Conservation (phyloP, 2,329 filamentous ascomycete genomes). For the Periconia digitata region DNA sequence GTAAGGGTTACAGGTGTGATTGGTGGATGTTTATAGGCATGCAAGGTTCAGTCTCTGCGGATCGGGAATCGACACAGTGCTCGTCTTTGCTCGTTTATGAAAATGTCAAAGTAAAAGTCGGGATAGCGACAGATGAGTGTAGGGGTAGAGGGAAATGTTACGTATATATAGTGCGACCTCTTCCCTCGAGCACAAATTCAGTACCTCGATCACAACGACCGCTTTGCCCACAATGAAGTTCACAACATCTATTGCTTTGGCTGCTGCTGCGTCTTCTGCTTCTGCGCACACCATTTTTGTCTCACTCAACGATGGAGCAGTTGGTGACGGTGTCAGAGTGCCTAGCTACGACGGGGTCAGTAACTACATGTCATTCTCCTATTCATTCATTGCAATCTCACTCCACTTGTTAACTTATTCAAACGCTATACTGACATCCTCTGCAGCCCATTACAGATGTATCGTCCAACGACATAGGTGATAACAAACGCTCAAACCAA, state of each 20-base stretch:
- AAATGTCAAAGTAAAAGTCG: too few relatives aligned
- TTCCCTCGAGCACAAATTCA: too few relatives aligned
- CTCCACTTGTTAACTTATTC: neutral
- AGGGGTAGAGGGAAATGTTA: too few relatives aligned
- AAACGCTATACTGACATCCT: too few relatives aligned
- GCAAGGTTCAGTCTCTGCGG: neutral
- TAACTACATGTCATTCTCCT: neutral
- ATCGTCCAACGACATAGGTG: slow-evolving; percentile 52
- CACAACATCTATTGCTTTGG: slow-evolving; percentile 24
- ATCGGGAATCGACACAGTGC: too few relatives aligned
- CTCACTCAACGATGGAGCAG: slow-evolving; percentile 49
- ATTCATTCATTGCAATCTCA: neutral
- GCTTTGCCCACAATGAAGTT: slow-evolving; percentile 28
- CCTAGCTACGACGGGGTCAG: slow-evolving; percentile 43
- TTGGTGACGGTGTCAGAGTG: slow-evolving; percentile 55
- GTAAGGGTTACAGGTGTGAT: slow-evolving; percentile 8
- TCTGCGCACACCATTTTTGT: slow-evolving; percentile 57
- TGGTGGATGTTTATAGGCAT: slow-evolving; percentile 20
- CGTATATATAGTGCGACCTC: too few relatives aligned
- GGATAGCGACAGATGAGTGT: too few relatives aligned
- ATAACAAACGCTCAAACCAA: too few relatives aligned
- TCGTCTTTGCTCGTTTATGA: too few relatives aligned
- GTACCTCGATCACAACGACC: too few relatives aligned
- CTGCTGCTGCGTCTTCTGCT: slow-evolving; percentile 36
- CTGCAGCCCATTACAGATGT: slow-evolving; percentile 56